A percentile compares a stretch with the other conserved stretches of the same genome.
phyloP scores from a whole-genome alignment of 768 basidiomycete genomes.

The Agrocybe pediades region DNA sequence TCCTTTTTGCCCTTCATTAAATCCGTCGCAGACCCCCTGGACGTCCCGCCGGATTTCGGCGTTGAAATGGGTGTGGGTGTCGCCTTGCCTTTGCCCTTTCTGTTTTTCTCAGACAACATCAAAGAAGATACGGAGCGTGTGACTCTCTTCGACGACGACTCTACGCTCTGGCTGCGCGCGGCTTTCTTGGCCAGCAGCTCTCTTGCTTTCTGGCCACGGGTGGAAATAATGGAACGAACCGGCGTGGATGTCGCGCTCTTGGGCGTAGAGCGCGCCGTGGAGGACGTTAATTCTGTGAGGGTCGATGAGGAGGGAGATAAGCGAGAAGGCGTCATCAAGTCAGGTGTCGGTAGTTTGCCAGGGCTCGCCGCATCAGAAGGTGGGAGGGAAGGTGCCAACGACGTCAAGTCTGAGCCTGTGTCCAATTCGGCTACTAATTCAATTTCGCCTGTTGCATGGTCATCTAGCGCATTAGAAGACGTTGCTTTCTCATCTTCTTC shows the following conservation, averaged over 20 bases:
- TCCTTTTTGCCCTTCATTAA: constrained; percentile 46
- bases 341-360: constrained; percentile 26
- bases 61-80: constrained; percentile 31
- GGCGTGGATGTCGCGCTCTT: constrained; percentile 34
- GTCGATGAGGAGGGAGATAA: constrained; percentile 40
- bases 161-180: constrained; percentile 14
- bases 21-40: constrained; percentile 28
- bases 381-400: constrained; percentile 41
- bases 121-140: constrained; percentile 35
- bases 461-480: constrained; percentile 46
- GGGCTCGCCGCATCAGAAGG: constrained; percentile 30
- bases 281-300: constrained; percentile 43
- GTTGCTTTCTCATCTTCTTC: constrained; percentile 50
- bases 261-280: constrained; percentile 32
- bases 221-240: constrained; percentile 60
- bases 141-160: constrained; percentile 27
- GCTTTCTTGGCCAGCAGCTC: constrained; percentile 16
- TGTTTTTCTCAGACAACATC: constrained; percentile 23
- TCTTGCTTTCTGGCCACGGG: constrained; percentile 55
- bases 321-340: constrained; percentile 32
- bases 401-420: constrained; percentile 45
- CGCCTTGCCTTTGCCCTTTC: constrained; percentile 43
- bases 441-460: constrained; percentile 52
- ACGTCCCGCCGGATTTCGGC: constrained; percentile 22
- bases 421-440: constrained; percentile 55